Conservation (phyloP, 345 rosid genomes). For the Triadica sebifera region DNA sequence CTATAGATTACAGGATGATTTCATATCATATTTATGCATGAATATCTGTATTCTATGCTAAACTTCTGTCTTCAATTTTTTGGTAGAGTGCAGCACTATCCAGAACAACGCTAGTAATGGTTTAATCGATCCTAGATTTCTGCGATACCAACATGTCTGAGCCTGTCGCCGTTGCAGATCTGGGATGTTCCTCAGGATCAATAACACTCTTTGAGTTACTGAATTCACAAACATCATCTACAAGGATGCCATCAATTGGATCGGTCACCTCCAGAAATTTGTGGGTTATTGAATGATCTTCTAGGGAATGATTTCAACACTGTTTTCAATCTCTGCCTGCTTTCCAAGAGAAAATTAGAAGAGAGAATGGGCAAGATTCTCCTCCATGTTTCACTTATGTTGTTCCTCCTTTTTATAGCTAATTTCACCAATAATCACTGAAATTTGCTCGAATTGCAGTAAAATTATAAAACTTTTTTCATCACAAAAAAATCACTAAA, state of each 20-base stretch:
- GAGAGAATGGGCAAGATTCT: conserved; percentile 33
- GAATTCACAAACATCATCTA: conserved; percentile 23
- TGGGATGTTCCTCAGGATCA: conserved; percentile 52
- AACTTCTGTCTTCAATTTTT: background rate
- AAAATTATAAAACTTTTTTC: too few species aligned
- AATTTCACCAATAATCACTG: too few species aligned
- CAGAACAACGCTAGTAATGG: conserved; percentile 23
- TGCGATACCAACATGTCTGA: conserved; percentile 16
- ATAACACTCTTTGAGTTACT: conserved; percentile 26
- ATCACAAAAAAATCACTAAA: too few species aligned
- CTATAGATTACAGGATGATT: too few species aligned
- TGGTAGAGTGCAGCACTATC: conserved; percentile 27
- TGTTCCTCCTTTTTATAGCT: conserved; percentile 46
- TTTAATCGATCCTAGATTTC: conserved; percentile 28
- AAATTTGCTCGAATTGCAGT: too few species aligned
- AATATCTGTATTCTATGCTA: too few species aligned
- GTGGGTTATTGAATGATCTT: conserved; percentile 40
- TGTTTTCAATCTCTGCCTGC: conserved; percentile 36
- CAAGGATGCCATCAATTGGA: conserved; percentile 16
- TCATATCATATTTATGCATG: too few species aligned
- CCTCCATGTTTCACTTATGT: conserved; percentile 32
- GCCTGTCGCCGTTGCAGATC: conserved; percentile 31
- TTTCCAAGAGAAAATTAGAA: conserved; percentile 28
- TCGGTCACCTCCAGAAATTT: conserved; percentile 25
- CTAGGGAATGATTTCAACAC: conserved; percentile 46